Percentiles rank a stretch among this genome's conserved stretches.
Conservation (phyloP, 192 early-diverging fungal genomes). For the Coemansia biformis region DNA sequence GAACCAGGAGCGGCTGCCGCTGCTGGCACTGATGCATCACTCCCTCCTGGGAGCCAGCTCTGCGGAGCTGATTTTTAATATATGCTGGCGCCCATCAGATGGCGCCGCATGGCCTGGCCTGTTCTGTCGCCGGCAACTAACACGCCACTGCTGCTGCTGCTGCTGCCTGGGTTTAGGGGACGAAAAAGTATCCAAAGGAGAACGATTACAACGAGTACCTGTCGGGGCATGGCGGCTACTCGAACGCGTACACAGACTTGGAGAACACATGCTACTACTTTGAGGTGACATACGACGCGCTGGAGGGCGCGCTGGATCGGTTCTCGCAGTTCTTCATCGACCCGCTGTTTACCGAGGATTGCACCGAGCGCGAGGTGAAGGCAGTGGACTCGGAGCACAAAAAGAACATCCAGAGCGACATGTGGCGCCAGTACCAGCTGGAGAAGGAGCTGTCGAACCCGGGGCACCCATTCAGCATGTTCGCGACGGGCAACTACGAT, state of each 20-base stretch:
- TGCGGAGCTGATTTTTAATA: too few relatives aligned
- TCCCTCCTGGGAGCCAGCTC: too few relatives aligned
- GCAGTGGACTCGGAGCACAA: slow-evolving; percentile 98
- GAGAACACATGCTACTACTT: slow-evolving; percentile 51
- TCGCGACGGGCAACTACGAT: slow-evolving; percentile 87
- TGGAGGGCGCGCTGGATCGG: slow-evolving; percentile 65
- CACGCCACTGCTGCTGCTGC: too few relatives aligned
- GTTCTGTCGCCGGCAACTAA: too few relatives aligned
- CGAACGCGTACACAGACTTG: slow-evolving; percentile 50
- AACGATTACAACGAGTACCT: slow-evolving; percentile 62
- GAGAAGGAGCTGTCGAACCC: slow-evolving; percentile 73
- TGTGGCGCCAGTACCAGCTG: slow-evolving; percentile 85
- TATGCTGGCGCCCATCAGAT: too few relatives aligned
- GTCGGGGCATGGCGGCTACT: slow-evolving; percentile 40
- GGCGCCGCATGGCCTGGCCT: too few relatives aligned
- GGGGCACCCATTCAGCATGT: slow-evolving; percentile 78
- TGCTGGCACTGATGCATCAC: too few relatives aligned
- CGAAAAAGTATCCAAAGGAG: slow-evolving; percentile 68
- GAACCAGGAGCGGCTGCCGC: too few relatives aligned
- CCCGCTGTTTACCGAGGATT: slow-evolving; percentile 80
- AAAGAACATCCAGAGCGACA: slow-evolving; percentile 88
- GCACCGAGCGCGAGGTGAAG: slow-evolving; percentile 87
- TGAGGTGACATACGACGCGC: slow-evolving; percentile 47
- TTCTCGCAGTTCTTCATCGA: slow-evolving; percentile 92
- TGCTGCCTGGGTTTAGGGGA: too few relatives aligned